Percentiles rank a stretch among this genome's conserved stretches.
Evolutionary conservation across 805 yeast genomes (phyloP).

Genomic region (Barnettozyma pratensis): DNA sequence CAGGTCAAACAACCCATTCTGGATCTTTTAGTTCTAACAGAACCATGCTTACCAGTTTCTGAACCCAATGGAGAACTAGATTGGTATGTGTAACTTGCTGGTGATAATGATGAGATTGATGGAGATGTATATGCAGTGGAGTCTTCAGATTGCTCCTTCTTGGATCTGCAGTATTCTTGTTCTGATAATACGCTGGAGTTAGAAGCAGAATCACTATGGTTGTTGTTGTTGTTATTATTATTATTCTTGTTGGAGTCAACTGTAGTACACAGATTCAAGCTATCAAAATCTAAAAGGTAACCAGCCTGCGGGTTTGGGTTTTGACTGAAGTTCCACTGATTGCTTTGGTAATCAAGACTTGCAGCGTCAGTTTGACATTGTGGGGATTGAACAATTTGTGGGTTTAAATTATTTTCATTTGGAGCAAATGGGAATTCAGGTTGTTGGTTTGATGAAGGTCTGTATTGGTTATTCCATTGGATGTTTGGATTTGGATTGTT

Average conservation of each 20-base stretch:
- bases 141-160: neutral
- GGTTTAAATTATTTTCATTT: too few species aligned
- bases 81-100: neutral
- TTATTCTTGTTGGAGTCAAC: neutral
- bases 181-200: neutral
- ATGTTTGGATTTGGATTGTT: too few species aligned
- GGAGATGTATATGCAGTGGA: neutral
- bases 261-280: too few species aligned
- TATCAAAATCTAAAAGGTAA: too few species aligned
- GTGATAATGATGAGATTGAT: constrained; percentile 1
- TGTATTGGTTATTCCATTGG: too few species aligned
- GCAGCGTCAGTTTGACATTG: too few species aligned
- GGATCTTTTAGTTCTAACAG: constrained; percentile 37
- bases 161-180: neutral
- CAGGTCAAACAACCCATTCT: constrained; percentile 78
- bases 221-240: neutral
- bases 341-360: too few species aligned
- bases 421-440: too few species aligned
- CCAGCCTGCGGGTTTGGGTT: too few species aligned
- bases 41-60: constrained; percentile 1
- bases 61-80: constrained; percentile 7
- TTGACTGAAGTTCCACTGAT: too few species aligned
- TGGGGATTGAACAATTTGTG: too few species aligned
- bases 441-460: too few species aligned
- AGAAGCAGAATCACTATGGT: neutral